A percentile compares a stretch with the other conserved stretches of the same genome.
These are phyloP conservation scores for Mikania micrantha DNA, from an alignment of 129 eudicot genomes.

Conservation along the genomic window DNA sequence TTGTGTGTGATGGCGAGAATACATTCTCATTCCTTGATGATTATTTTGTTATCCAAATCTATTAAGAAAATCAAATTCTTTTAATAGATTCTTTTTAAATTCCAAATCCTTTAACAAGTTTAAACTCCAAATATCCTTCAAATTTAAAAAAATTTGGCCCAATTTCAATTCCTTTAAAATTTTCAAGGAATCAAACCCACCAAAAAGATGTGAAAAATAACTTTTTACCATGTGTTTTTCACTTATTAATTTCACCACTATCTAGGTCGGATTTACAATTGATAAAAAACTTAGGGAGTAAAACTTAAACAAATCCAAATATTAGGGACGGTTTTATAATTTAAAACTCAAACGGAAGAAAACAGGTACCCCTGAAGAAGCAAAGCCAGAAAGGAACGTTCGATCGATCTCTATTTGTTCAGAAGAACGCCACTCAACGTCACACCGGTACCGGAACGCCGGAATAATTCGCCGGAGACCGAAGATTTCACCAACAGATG, in stretches of 20 bases:
- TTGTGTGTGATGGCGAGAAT: no score
- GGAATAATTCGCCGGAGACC: background rate
- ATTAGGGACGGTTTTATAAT: background rate
- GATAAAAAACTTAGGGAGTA: background rate
- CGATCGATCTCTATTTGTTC: constrained; percentile 36
- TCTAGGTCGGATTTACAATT: background rate
- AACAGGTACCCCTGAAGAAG: constrained; percentile 33
- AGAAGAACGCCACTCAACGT: constrained; percentile 5
- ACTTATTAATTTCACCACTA: background rate
- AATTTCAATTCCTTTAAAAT: no score
- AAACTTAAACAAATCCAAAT: background rate
- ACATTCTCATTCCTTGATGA: no score
- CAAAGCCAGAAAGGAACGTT: constrained; percentile 35
- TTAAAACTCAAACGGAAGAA: constrained; percentile 10
- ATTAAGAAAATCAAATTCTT: no score
- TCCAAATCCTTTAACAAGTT: no score
- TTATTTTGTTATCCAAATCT: no score
- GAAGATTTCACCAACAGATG: constrained; percentile 2
- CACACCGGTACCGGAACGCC: constrained; percentile 3
- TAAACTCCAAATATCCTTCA: no score
- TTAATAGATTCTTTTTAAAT: no score
- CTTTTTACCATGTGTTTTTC: no score
- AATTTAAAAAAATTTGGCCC: no score
- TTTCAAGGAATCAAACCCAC: background rate
- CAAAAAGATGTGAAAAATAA: no score